Evolutionary conservation across 164 flowering plant genomes (phyloP), one percentile per base, ranked within the genome.

Genomic region (Vitis rotundifolia): DNA sequence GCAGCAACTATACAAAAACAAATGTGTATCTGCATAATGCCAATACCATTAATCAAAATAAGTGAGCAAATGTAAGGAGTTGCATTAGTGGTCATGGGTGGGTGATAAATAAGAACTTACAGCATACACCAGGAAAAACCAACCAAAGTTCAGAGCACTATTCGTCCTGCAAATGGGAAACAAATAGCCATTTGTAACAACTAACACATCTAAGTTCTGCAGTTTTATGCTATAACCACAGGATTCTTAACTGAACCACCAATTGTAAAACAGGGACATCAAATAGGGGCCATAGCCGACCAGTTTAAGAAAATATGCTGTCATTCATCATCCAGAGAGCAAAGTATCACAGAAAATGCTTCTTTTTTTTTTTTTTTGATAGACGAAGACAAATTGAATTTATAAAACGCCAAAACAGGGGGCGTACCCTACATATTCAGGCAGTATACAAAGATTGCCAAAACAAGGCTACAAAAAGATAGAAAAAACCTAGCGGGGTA

Each of bases 1-100:
- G 99, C 94, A 79, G 99, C 98, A 84, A 93, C 63, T 64, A 95
- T 88, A 71, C 98, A 93, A 74, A 93, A 93, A 2, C 81, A 91
- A 68, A 95, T 85, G 71, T 95, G 99, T n/a, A 95, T 47, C 99
- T 95, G 93, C 82, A 85, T 12, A 22, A 59, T 10, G 16, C 6
- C 55, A 55, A 26, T 44, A 16, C 11, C 14, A 49, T 71, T 63
- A 67, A 13, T 18, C 57, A 55, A 55, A 26, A 53, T 62, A 50
- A 22, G 11, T 18, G 47, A 11, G 8, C 19, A 61, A 47, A 29
- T 49, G 14, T 2, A 49, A n/a, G 11, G 18, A 28, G 11, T 28
- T 15, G 29, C n/a, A 28, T 31, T 15, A 67, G n/a, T 18, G n/a
- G 5, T 9, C 14, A 31, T 47, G 49, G 51, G 14, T 59, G 11